Conservation (phyloP, 768 basidiomycete genomes). For the Multifurca ochricompacta region DNA sequence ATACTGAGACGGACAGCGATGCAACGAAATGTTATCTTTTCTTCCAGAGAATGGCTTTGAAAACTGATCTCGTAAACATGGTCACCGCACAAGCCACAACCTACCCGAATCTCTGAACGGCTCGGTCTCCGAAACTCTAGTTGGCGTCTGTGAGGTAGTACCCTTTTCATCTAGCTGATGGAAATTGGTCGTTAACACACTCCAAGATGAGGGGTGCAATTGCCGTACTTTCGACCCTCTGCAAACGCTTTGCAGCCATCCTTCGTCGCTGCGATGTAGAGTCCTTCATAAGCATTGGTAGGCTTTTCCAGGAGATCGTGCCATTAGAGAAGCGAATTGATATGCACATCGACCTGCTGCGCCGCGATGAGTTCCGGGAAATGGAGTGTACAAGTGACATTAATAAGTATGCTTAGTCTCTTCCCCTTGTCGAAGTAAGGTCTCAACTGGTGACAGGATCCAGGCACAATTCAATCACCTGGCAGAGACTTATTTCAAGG, state of each 20-base stretch:
- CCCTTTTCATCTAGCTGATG: not conserved
- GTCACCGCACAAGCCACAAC: conserved; percentile 78
- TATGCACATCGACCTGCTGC: conserved; percentile 78
- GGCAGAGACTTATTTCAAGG: conserved; percentile 76
- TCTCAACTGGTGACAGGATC: conserved; percentile 44
- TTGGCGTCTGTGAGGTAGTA: conserved; percentile 90
- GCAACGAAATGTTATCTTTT: conserved; percentile 86
- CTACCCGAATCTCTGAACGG: conserved; percentile 82
- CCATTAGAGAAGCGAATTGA: conserved; percentile 90
- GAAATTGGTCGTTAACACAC: not conserved
- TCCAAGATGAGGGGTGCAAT: conserved; percentile 76
- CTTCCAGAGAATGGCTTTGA: conserved; percentile 83
- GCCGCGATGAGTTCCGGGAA: conserved; percentile 87
- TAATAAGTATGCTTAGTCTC: conserved; percentile 51
- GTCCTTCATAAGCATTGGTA: conserved; percentile 78
- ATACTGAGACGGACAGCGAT: conserved; percentile 82
- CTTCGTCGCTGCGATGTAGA: conserved; percentile 75
- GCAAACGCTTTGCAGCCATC: conserved; percentile 84
- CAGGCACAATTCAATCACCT: conserved; percentile 92
- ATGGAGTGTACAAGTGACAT: conserved; percentile 91
- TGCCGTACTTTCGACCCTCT: conserved; percentile 69
- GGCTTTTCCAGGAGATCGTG: conserved; percentile 74
- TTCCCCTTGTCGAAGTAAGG: not conserved
- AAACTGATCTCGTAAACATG: conserved; percentile 78
- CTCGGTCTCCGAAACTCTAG: conserved; percentile 73